Conservation (phyloP, 2,329 filamentous ascomycete genomes). For the Stemphylium vesicarium region DNA sequence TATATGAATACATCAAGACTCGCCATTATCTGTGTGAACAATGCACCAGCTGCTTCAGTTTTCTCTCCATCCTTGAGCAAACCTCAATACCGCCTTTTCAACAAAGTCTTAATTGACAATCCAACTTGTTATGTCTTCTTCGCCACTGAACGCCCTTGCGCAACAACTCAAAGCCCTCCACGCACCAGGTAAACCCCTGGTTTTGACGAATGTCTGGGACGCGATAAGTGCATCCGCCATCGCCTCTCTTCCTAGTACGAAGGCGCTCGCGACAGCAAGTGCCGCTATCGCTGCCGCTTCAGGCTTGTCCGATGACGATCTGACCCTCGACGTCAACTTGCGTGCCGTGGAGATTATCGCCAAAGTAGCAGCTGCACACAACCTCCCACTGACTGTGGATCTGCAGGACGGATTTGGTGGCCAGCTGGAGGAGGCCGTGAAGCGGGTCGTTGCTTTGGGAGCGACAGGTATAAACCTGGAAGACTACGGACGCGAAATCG, state of each 20-base stretch:
- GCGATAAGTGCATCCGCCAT: constrained; percentile 56
- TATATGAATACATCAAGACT: too few species aligned
- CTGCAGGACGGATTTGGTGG: constrained; percentile 66
- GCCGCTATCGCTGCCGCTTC: constrained; percentile 43
- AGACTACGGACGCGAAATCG: constrained; percentile 51
- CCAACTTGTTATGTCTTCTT: background rate
- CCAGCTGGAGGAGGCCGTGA: constrained; percentile 55
- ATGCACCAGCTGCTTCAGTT: too few species aligned
- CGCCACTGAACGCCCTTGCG: background rate
- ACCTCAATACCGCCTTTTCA: too few species aligned
- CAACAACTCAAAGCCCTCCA: constrained; percentile 52
- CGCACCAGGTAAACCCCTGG: constrained; percentile 57
- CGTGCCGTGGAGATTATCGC: constrained; percentile 55
- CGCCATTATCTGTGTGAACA: too few species aligned
- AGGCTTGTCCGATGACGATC: constrained; percentile 45
- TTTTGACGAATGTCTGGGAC: constrained; percentile 65
- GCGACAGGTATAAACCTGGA: constrained; percentile 67
- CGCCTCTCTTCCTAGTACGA: constrained; percentile 51
- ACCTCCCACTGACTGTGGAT: constrained; percentile 62
- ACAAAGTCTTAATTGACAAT: too few species aligned
- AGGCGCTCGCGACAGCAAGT: constrained; percentile 50
- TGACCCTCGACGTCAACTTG: constrained; percentile 61
- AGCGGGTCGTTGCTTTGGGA: constrained; percentile 56
- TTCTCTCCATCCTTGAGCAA: too few species aligned
- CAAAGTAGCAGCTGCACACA: constrained; percentile 48